Evolutionary conservation across 352 stramenopile species (phyloP), one percentile per base, ranked within the genome.

Genomic region (Globisporangium yorkense): DNA sequence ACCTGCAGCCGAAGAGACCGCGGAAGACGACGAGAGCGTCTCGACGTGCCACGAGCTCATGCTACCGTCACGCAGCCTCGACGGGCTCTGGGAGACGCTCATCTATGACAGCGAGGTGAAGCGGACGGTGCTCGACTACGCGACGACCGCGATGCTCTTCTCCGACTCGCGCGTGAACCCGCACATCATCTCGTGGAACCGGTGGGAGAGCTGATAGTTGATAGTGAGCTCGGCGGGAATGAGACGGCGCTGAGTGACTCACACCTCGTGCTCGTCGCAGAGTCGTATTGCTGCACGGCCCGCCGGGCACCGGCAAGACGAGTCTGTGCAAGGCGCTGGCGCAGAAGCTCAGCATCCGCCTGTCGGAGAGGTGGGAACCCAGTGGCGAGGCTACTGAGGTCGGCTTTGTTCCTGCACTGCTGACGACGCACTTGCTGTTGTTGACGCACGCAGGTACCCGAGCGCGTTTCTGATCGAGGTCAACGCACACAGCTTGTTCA

Each of bases 401-500:
- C 31, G 31, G 8, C 31, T 35, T 35, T 9, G 31, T 35, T 35
- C 5, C 3, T 39, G 9, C 33, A 2, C 8, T 24, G 9, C 8
- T 49, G 27, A 24, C 15, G n/a, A 3, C 24, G 1, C 8, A 20
- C 35, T 20, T 10, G 10, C 20, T 56, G 18, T 15, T 47, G 24
- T 24, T 13, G 24, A 33, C 20, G 40, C 33, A 21, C 40, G 8
- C 57, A 88, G 80, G 60, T 90, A 75, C 44, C 67, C 72, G 20
- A 83, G 77, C 39, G 81, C 85, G 20, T 73, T 84, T 27, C 61
- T 98, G 21, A 62, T 98, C 13, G 92, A 98, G 63, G 94, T 98
- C 54, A 96, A 97, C 31, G 89, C 88, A 9, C 92, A 98, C 69
- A 96, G 84, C 27, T 78, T 98, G 10, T 98, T 98, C 21, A 92